Percentiles rank a stretch among this genome's conserved stretches.
These are phyloP conservation scores for Kodamaea jinghongensis DNA, from an alignment of 805 yeast genomes.

Conservation along the genomic window DNA sequence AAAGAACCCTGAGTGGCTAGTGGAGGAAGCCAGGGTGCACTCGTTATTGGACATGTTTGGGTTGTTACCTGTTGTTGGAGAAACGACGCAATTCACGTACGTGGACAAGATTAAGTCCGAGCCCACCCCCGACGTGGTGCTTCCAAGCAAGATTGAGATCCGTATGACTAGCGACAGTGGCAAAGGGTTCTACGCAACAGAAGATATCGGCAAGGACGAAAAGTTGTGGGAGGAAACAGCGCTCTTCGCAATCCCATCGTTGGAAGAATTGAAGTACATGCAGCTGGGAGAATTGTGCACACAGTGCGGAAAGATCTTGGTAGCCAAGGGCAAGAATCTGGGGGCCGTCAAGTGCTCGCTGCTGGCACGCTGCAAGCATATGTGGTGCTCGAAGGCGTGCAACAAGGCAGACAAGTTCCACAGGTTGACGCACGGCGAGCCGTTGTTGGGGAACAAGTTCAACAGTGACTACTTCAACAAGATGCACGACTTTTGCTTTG, in stretches of 20 bases:
- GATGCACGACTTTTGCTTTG: slow-evolving; percentile 59
- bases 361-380: slow-evolving; percentile 45
- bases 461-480: slow-evolving; percentile 48
- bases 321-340: slow-evolving; percentile 31
- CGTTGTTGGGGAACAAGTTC: slow-evolving; percentile 21
- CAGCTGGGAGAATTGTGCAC: slow-evolving; percentile 66
- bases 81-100: slow-evolving; percentile 44
- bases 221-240: slow-evolving; percentile 58
- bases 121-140: slow-evolving; percentile 42
- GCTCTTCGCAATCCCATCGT: slow-evolving; percentile 64
- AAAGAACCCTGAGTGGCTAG: slow-evolving; percentile 58
- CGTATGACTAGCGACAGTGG: slow-evolving; percentile 54
- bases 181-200: slow-evolving; percentile 57
- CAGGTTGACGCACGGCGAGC: slow-evolving; percentile 41
- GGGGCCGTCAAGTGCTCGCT: slow-evolving; percentile 39
- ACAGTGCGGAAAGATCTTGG: slow-evolving; percentile 54
- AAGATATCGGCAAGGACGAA: slow-evolving; percentile 46
- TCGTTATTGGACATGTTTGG: slow-evolving; percentile 55
- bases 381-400: slow-evolving; percentile 71
- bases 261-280: slow-evolving; percentile 61
- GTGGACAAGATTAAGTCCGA: slow-evolving; percentile 52
- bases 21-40: slow-evolving; percentile 58
- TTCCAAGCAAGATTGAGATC: slow-evolving; percentile 45
- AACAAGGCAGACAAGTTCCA: slow-evolving; percentile 45
- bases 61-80: slow-evolving; percentile 30